Evolutionary conservation across 31 red algal genomes (phyloP).

Genomic region (Asparagopsis taxiformis): DNA sequence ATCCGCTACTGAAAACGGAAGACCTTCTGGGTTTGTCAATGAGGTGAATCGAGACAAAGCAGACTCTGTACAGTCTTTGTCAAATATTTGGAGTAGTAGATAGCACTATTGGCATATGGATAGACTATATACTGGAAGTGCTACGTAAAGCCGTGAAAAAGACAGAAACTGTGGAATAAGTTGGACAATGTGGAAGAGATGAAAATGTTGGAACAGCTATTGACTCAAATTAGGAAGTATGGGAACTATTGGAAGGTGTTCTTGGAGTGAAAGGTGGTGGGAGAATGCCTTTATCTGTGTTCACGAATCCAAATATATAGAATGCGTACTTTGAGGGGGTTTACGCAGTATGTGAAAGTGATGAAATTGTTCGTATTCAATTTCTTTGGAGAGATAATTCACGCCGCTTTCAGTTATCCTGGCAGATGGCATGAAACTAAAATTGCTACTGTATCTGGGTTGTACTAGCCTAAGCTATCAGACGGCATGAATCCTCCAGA

Average conservation of each 20-base stretch:
- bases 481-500: not conserved
- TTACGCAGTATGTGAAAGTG: conserved; percentile 1
- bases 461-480: conserved; percentile 10
- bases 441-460: not conserved
- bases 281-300: conserved; percentile 11
- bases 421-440: conserved; percentile 17
- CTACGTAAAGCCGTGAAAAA: not conserved
- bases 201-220: not conserved
- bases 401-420: conserved; percentile 1
- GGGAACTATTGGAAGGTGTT: conserved; percentile 2
- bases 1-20: not conserved
- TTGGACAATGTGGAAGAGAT: not conserved
- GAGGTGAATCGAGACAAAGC: not conserved
- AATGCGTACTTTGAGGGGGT: conserved; percentile 23
- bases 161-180: not conserved
- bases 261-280: conserved; percentile 8
- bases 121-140: conserved; percentile 12
- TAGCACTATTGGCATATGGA: conserved; percentile 14
- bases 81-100: conserved; percentile 11
- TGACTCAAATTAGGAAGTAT: not conserved
- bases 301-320: conserved; percentile 8
- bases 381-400: conserved; percentile 15
- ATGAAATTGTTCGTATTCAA: conserved; percentile 8
- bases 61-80: not conserved
- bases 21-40: not conserved